phyloP scores from a whole-genome alignment of 179 eudicot species.

The Gypsophila paniculata region DNA sequence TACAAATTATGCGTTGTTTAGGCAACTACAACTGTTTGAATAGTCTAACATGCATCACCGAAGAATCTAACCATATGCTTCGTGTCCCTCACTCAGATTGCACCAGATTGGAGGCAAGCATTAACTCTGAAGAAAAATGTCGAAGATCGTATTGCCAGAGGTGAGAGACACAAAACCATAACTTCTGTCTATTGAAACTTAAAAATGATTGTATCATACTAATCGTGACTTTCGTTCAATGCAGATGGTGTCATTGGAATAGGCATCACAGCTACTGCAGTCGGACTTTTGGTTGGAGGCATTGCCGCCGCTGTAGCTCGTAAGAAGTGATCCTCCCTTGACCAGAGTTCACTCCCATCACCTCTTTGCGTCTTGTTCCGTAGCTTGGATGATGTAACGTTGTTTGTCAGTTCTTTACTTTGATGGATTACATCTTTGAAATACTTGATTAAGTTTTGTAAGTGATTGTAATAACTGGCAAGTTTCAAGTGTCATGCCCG shows the following conservation, averaged over 20 bases:
- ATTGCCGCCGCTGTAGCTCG: constrained; percentile 72
- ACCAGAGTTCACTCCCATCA: not conserved
- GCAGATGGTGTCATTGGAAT: constrained; percentile 87
- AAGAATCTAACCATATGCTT: not conserved
- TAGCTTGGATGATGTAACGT: constrained; percentile 16
- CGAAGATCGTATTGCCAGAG: constrained; percentile 74
- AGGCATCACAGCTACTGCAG: constrained; percentile 85
- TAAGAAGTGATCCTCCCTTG: constrained; percentile 25
- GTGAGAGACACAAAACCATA: constrained; percentile 30
- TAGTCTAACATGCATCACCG: too few species aligned
- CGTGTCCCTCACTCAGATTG: constrained; percentile 37
- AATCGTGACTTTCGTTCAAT: constrained; percentile 2
- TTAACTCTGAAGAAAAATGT: constrained; percentile 64
- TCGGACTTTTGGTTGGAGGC: constrained; percentile 79
- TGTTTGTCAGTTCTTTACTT: constrained; percentile 12
- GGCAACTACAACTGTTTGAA: too few species aligned
- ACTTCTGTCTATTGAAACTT: not conserved
- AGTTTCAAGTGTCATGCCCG: too few species aligned
- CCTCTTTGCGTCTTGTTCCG: not conserved
- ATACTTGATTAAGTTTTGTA: not conserved
- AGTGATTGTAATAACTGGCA: too few species aligned
- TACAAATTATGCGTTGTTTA: too few species aligned
- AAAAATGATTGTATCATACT: constrained; percentile 4
- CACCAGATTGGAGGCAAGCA: constrained; percentile 96
- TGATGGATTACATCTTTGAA: not conserved